phyloP scores from a whole-genome alignment of 176 grass and related monocot species.

The Areca catechu region DNA sequence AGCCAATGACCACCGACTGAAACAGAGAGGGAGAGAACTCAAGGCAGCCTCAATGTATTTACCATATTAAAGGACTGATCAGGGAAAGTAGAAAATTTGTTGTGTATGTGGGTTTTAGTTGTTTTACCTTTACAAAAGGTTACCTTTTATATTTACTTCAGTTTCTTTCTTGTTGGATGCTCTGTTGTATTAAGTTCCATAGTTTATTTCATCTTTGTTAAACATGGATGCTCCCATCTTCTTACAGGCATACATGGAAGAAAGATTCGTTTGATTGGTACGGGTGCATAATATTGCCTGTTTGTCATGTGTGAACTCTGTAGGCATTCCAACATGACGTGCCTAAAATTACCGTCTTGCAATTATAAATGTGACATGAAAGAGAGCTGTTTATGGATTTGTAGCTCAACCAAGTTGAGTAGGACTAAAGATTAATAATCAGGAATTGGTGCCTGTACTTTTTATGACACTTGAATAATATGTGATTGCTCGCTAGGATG shows the following conservation, averaged over 20 bases:
- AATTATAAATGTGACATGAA: too few relatives aligned
- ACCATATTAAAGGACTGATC: slow-evolving; percentile 7
- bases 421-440: too few relatives aligned
- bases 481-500: too few relatives aligned
- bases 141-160: slow-evolving; percentile 25
- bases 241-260: slow-evolving; percentile 4
- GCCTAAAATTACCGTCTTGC: slow-evolving; percentile 13
- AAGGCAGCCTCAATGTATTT: slow-evolving; percentile 7
- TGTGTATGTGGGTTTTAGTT: slow-evolving; percentile 9
- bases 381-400: too few relatives aligned
- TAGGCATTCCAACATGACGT: slow-evolving; percentile 16
- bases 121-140: slow-evolving; percentile 17
- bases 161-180: slow-evolving; percentile 25
- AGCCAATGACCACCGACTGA: slow-evolving; percentile 67
- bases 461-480: too few relatives aligned
- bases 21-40: not conserved
- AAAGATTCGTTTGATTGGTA: slow-evolving; percentile 16
- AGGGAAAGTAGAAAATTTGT: not conserved
- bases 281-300: slow-evolving; percentile 22
- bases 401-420: too few relatives aligned
- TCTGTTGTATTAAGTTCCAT: slow-evolving; percentile 25
- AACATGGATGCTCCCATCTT: slow-evolving; percentile 12
- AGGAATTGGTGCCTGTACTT: too few relatives aligned
- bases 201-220: slow-evolving; percentile 22
- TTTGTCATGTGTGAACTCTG: slow-evolving; percentile 19